Evolutionary conservation across 1,284 basidiomycete species (phyloP).

Genomic region (Ceratobasidium sp.): DNA sequence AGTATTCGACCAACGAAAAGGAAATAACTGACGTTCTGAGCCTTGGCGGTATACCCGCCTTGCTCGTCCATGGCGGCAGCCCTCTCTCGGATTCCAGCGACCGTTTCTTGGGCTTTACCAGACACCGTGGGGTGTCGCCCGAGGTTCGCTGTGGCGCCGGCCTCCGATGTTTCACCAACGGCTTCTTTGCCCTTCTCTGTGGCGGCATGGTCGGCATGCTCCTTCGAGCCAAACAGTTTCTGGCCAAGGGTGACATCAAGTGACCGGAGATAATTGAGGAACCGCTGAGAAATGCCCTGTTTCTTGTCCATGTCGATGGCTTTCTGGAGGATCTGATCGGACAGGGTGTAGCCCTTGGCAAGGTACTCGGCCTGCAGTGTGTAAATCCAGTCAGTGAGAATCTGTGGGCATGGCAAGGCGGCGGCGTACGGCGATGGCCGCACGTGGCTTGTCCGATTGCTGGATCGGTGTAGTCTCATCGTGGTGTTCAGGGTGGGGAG

Average conservation of each 20-base stretch:
- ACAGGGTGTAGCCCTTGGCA: slow-evolving; percentile 81
- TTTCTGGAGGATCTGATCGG: slow-evolving; percentile 78
- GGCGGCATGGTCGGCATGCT: neutral
- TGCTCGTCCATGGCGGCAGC: slow-evolving; percentile 81
- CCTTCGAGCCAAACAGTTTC: slow-evolving; percentile 65
- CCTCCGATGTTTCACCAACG: neutral
- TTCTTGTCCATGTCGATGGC: slow-evolving; percentile 88
- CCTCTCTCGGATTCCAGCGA: slow-evolving; percentile 67
- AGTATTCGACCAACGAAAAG: slow-evolving; percentile 1
- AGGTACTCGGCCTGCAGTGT: slow-evolving; percentile 89
- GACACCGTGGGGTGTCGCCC: slow-evolving; percentile 62
- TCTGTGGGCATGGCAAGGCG: too few relatives aligned
- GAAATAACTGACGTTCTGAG: slow-evolving; percentile 62
- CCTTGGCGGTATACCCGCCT: slow-evolving; percentile 73
- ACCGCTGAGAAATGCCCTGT: slow-evolving; percentile 85
- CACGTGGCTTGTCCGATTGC: slow-evolving; percentile 82
- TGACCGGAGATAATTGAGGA: slow-evolving; percentile 76
- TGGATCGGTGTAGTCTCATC: slow-evolving; percentile 56
- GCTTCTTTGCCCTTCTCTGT: neutral
- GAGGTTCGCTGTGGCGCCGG: neutral
- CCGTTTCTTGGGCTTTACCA: slow-evolving; percentile 68
- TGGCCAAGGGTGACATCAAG: slow-evolving; percentile 75
- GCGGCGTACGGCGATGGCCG: slow-evolving; percentile 64
- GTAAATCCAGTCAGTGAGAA: neutral
- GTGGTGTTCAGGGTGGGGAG: slow-evolving; percentile 52